Percentiles rank a stretch among this genome's conserved stretches.
phyloP scores from a whole-genome alignment of 2,329 filamentous ascomycete species.

The Penicillium sp. region DNA sequence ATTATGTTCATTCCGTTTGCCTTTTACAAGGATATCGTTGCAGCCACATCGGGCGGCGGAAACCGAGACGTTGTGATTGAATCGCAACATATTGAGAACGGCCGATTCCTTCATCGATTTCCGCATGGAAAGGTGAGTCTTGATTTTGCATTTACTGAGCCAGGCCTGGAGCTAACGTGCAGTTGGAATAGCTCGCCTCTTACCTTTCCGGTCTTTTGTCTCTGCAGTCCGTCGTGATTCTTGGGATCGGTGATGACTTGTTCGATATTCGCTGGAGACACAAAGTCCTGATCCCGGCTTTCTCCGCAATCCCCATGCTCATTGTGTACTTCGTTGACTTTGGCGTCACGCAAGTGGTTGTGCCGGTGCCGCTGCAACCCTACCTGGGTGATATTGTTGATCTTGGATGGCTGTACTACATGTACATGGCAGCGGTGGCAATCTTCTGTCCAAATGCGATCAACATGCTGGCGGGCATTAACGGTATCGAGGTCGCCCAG shows the following conservation, averaged over 20 bases:
- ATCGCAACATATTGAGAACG: conserved; percentile 70
- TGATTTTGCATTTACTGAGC: background rate
- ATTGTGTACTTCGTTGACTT: conserved; percentile 99
- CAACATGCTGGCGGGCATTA: conserved; percentile 99
- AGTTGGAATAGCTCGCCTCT: conserved; percentile 69
- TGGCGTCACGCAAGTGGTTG: conserved; percentile 90
- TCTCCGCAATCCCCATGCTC: conserved; percentile 88
- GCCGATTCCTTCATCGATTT: conserved; percentile 84
- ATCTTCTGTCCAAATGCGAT: conserved; percentile 99
- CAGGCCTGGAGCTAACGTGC: conserved; percentile 1
- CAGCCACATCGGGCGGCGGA: conserved; percentile 87
- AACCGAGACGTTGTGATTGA: conserved; percentile 83
- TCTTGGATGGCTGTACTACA: conserved; percentile 80
- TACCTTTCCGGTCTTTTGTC: conserved; percentile 93
- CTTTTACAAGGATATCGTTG: conserved; percentile 97
- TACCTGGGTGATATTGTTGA: conserved; percentile 84
- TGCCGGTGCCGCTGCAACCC: conserved; percentile 78
- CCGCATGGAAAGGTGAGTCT: conserved; percentile 79
- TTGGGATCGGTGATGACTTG: conserved; percentile 91
- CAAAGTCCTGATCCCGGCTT: conserved; percentile 96
- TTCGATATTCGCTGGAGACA: conserved; percentile 99
- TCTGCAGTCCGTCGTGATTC: conserved; percentile 82
- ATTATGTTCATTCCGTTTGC: conserved; percentile 95
- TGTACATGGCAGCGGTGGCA: conserved; percentile 92
- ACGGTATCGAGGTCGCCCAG: conserved; percentile 94